These are phyloP conservation scores for Vitis cinerea DNA, from an alignment of 164 flowering plant species.

Conservation along the genomic window DNA sequence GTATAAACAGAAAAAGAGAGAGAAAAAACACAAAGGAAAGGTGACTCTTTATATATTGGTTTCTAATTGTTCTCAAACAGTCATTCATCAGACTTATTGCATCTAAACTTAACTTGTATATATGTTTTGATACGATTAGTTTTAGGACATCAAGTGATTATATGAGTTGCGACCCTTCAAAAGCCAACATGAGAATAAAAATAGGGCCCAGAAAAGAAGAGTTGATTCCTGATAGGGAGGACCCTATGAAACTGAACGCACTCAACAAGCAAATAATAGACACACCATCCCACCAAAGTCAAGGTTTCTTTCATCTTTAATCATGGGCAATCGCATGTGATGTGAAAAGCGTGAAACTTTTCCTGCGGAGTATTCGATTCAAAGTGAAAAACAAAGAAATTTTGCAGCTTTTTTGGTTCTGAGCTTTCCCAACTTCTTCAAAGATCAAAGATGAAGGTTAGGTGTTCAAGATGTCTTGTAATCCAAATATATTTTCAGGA, in stretches of 20 bases:
- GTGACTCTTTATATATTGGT: no score
- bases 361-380: not conserved
- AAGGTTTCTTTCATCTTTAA: not conserved
- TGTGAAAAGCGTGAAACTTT: no score
- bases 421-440: not conserved
- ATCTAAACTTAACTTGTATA: no score
- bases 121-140: no score
- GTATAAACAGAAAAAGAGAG: not conserved
- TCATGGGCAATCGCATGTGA: not conserved
- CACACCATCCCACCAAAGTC: constrained; percentile 9
- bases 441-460: constrained; percentile 5
- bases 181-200: constrained; percentile 2
- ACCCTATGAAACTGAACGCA: not conserved
- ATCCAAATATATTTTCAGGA: not conserved
- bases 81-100: no score
- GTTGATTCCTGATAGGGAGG: not conserved
- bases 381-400: not conserved
- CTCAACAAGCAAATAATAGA: not conserved
- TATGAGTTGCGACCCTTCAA: not conserved
- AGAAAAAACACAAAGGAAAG: not conserved
- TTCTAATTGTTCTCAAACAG: no score
- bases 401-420: not conserved
- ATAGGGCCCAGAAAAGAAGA: not conserved
- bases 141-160: no score
- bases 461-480: not conserved